phyloP scores from a whole-genome alignment of 2,329 filamentous ascomycete genomes.

The Pseudocercospora pini-densiflorae region DNA sequence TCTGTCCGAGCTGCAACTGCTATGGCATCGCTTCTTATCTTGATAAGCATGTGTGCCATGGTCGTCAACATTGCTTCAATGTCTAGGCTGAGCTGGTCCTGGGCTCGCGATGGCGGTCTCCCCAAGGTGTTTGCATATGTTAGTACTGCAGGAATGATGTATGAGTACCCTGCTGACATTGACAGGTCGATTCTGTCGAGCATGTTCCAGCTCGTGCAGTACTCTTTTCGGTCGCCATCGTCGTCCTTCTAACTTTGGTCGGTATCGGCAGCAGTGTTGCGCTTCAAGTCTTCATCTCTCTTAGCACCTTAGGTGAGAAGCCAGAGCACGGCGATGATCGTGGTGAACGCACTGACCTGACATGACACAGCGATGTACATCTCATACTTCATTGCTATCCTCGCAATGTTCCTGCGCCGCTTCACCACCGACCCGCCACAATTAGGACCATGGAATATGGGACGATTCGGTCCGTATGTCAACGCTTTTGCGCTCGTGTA shows the following conservation, averaged over 20 bases:
- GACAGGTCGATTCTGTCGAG: slow-evolving; percentile 24
- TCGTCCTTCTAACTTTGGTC: slow-evolving; percentile 30
- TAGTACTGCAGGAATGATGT: background rate
- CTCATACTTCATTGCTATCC: slow-evolving; percentile 35
- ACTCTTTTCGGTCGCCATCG: slow-evolving; percentile 29
- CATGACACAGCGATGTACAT: slow-evolving; percentile 27
- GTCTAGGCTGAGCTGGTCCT: slow-evolving; percentile 34
- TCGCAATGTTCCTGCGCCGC: slow-evolving; percentile 25
- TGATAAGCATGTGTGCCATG: slow-evolving; percentile 21
- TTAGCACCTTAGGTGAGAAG: slow-evolving; percentile 22
- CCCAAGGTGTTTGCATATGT: slow-evolving; percentile 33
- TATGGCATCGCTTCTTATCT: slow-evolving; percentile 21
- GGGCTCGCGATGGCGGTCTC: slow-evolving; percentile 34
- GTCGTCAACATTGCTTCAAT: slow-evolving; percentile 30
- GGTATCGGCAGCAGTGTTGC: slow-evolving; percentile 31
- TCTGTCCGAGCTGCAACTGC: slow-evolving; percentile 26
- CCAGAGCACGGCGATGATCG: too few relatives aligned
- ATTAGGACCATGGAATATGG: slow-evolving; percentile 31
- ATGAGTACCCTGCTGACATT: background rate
- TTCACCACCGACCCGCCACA: slow-evolving; percentile 16
- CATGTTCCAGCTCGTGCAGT: slow-evolving; percentile 31
- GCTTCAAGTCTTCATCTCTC: slow-evolving; percentile 31
- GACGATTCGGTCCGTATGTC: slow-evolving; percentile 27
- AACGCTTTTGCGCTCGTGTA: slow-evolving; percentile 33
- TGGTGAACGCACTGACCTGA: background rate